Evolutionary conservation across 495 filamentous ascomycete genomes (phyloP).

Genomic region (Rusavskia elegans): DNA sequence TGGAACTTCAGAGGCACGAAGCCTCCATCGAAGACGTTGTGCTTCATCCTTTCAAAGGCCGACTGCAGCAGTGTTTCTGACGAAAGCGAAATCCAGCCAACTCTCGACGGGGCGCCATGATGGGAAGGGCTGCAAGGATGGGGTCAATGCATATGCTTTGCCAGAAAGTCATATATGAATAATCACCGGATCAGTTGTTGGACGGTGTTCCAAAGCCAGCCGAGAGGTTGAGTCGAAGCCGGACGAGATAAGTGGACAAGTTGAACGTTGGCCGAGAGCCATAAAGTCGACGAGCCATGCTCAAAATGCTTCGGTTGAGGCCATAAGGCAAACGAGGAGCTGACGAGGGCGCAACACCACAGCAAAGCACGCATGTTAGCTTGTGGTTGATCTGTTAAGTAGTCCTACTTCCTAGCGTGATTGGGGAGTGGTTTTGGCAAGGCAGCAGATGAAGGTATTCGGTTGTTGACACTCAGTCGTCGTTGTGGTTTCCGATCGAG

Average conservation of each 20-base stretch:
- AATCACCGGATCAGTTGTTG: background rate
- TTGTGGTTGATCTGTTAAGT: background rate
- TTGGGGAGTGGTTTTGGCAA: no score
- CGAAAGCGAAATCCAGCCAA: background rate
- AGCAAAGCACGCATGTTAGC: background rate
- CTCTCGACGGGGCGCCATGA: background rate
- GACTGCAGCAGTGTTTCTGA: slow-evolving; percentile 19
- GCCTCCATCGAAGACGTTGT: slow-evolving; percentile 40
- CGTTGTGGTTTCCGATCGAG: no score
- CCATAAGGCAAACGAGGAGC: slow-evolving; percentile 9
- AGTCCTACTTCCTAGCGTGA: no score
- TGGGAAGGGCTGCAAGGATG: background rate
- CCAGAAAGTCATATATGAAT: background rate
- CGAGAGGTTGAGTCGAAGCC: background rate
- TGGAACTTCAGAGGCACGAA: slow-evolving; percentile 65
- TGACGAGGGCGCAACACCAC: background rate
- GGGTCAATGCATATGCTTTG: background rate
- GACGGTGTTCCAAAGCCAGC: slow-evolving; percentile 2
- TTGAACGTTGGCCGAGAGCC: slow-evolving; percentile 1
- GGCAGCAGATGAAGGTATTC: no score
- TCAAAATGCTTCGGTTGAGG: slow-evolving; percentile 1
- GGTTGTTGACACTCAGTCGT: no score
- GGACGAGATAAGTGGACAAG: background rate
- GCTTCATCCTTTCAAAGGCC: slow-evolving; percentile 26
- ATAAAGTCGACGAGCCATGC: slow-evolving; percentile 6